phyloP scores from a whole-genome alignment of 2,329 filamentous ascomycete species.

The Apiospora saccharicola region DNA sequence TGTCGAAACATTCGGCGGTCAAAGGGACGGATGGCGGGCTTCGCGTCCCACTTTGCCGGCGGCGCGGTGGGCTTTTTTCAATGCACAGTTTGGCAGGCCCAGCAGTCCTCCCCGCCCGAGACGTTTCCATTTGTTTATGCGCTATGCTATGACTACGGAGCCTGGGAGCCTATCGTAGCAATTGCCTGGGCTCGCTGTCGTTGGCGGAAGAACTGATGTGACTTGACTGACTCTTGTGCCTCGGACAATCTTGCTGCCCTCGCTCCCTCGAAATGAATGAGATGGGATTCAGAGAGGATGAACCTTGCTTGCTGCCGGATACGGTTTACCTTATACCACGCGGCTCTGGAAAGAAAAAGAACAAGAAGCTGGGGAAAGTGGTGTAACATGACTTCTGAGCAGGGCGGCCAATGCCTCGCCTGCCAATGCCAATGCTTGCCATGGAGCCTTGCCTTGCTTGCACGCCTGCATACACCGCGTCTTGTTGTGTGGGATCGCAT shows the following conservation, averaged over 20 bases:
- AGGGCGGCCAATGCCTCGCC: background rate
- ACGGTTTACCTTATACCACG: background rate
- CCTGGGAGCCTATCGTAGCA: background rate
- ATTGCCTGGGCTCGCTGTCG: background rate
- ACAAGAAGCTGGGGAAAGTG: background rate
- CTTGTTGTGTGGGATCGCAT: constrained; percentile 2
- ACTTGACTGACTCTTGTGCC: background rate
- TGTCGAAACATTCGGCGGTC: constrained; percentile 20
- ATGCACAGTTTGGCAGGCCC: constrained; percentile 15
- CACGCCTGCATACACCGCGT: background rate
- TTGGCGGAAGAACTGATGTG: background rate
- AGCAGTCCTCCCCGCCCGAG: constrained; percentile 8
- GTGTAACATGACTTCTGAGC: background rate
- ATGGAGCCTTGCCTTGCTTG: background rate
- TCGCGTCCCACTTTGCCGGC: constrained; percentile 9
- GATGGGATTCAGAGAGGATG: background rate
- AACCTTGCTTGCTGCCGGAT: background rate
- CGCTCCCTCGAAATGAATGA: too few relatives aligned
- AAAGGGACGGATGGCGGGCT: constrained; percentile 5
- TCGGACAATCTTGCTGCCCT: background rate
- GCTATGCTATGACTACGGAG: background rate
- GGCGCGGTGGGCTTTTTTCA: background rate
- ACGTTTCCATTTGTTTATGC: constrained; percentile 19
- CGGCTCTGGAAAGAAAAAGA: background rate
- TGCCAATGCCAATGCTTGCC: background rate